Conservation (phyloP, 352 stramenopile genomes). For the Thraustochytrium striatum region DNA sequence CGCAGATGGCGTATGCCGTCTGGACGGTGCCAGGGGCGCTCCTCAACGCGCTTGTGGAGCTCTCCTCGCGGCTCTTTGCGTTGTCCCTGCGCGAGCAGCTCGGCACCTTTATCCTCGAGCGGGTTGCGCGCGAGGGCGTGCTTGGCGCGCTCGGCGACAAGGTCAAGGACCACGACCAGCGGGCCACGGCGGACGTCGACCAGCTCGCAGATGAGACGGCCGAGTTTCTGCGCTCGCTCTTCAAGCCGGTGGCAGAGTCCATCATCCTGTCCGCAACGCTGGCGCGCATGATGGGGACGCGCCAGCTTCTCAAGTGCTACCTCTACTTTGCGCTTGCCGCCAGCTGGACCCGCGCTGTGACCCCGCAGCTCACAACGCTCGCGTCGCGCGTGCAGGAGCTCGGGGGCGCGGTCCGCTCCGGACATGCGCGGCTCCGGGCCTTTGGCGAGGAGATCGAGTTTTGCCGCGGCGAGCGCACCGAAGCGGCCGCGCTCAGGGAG, state of each 20-base stretch:
- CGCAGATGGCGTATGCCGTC: constrained; percentile 13
- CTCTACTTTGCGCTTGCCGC: constrained; percentile 26
- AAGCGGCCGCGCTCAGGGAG: not conserved
- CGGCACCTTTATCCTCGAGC: too few species aligned
- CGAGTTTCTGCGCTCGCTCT: not conserved
- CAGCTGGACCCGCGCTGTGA: constrained; percentile 6
- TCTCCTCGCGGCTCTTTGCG: not conserved
- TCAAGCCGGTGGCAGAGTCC: constrained; percentile 35
- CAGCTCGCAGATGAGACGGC: constrained; percentile 6
- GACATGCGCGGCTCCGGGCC: constrained; percentile 1
- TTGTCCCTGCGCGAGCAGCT: not conserved
- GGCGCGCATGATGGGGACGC: constrained; percentile 6
- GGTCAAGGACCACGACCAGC: constrained; percentile 22
- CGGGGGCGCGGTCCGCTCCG: not conserved
- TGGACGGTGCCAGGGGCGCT: constrained; percentile 13
- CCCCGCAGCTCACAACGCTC: constrained; percentile 1
- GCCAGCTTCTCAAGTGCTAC: constrained; percentile 29
- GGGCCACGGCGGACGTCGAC: constrained; percentile 13
- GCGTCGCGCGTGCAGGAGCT: not conserved
- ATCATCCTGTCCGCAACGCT: constrained; percentile 22
- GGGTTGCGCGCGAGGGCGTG: not conserved
- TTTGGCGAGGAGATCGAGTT: constrained; percentile 34
- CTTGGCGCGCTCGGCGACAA: not conserved
- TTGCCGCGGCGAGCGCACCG: not conserved
- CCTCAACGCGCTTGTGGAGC: constrained; percentile 7